Evolutionary conservation across 495 filamentous ascomycete genomes (phyloP), one percentile per base, ranked within the genome.

Genomic region (Aspergillus funiculosus): DNA sequence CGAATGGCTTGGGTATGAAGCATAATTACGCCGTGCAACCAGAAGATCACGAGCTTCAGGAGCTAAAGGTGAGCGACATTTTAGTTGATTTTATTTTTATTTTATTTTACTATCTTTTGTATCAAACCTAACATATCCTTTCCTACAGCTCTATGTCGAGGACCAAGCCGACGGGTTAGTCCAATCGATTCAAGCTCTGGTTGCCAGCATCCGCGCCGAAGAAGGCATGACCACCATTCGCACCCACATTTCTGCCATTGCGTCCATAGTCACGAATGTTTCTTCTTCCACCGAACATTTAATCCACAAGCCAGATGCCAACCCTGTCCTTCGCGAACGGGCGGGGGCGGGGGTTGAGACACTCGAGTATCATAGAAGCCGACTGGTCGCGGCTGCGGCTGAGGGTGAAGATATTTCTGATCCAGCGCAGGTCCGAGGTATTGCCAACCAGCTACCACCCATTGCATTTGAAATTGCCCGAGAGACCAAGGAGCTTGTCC

Each of bases 381-480:
- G 80, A 22, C 64, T 95, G 46, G 65, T 83, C 25, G 76, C 76
- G 24, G 80, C 82, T n/a, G 79, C 78, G n/a, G 73, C 77, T 14
- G 74, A 80, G 43, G 83, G 81, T 47, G 68, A 80, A 46, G 68
- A 74, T 1, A 69, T 80, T 1, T 70, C 69, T 6, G 69, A 67
- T 14, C 63, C 76, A 17, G 63, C 63, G 26, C 70, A 76, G 43
- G 75, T 79, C 67, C 79, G 76, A 34, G 79, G 76, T 56, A 82
- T 81, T 67, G 83, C 77, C 36, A 81, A 81, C 58, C 82, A 75
- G 35, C 68, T 89, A 32, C 85, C 89, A 13, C 87, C 87, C 6
- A 79, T 94, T 51, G 88, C 88, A 13, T 94, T 94, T 63, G 86
- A 89, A 67, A 83, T 92, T 57, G 89, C 86, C 2, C 73, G 85